phyloP scores from a whole-genome alignment of 192 early-diverging fungal species.

The Gonapodya prolifera region DNA sequence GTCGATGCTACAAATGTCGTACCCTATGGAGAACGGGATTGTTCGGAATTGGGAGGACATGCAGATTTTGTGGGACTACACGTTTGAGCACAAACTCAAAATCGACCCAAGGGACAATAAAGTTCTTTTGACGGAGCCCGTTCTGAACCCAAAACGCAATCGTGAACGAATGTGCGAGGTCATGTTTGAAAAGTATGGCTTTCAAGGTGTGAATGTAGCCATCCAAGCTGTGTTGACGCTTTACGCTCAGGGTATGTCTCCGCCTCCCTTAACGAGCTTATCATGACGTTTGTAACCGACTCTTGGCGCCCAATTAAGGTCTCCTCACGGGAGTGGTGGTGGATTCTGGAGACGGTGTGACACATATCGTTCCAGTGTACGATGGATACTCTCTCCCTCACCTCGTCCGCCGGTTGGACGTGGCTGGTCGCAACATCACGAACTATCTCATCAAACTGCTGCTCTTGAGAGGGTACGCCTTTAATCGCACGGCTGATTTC shows the following conservation, averaged over 20 bases:
- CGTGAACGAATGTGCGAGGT: conserved; percentile 81
- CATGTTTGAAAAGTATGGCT: conserved; percentile 97
- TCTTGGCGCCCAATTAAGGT: conserved; percentile 25
- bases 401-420: conserved; percentile 77
- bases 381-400: conserved; percentile 87
- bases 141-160: conserved; percentile 88
- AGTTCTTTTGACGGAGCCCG: conserved; percentile 91
- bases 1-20: conserved; percentile 82
- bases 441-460: conserved; percentile 93
- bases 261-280: background rate
- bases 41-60: conserved; percentile 94
- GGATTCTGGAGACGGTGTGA: conserved; percentile 98
- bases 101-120: conserved; percentile 82
- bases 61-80: conserved; percentile 95
- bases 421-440: conserved; percentile 94
- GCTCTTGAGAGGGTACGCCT: conserved; percentile 84
- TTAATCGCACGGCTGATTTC: conserved; percentile 96
- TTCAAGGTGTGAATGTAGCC: conserved; percentile 83
- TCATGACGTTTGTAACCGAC: background rate
- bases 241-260: conserved; percentile 81
- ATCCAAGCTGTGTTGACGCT: conserved; percentile 96
- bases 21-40: conserved; percentile 99
- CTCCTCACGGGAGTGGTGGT: conserved; percentile 92
- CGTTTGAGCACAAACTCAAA: conserved; percentile 82
- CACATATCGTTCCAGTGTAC: conserved; percentile 98